phyloP scores from a whole-genome alignment of 1,284 basidiomycete genomes.

The Apiotrichum veenhuisii region DNA sequence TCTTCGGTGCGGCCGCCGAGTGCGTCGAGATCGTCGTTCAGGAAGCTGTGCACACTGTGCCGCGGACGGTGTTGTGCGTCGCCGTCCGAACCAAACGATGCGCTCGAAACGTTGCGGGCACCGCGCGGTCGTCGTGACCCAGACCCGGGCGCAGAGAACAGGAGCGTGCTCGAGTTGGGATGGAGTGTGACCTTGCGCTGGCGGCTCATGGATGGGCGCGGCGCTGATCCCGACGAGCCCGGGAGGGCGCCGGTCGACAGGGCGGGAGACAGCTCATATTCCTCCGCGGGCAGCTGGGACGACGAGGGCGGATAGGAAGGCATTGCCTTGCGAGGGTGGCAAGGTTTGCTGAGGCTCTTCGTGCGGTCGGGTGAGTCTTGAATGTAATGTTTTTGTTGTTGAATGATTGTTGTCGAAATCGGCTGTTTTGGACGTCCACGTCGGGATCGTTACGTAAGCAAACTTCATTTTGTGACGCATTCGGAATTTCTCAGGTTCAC shows the following conservation, averaged over 20 bases:
- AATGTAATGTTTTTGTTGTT: too few species aligned
- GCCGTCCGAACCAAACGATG: neutral
- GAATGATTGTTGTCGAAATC: too few species aligned
- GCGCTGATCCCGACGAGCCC: constrained; percentile 2
- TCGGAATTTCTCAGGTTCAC: too few species aligned
- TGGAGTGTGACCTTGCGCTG: constrained; percentile 34
- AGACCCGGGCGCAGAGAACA: constrained; percentile 28
- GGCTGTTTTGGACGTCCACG: too few species aligned
- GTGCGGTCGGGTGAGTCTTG: too few species aligned
- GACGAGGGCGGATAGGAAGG: constrained; percentile 19
- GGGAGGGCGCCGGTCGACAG: constrained; percentile 2
- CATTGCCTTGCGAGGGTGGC: too few species aligned
- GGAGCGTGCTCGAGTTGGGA: constrained; percentile 27
- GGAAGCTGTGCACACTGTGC: constrained; percentile 15
- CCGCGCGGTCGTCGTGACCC: constrained; percentile 8
- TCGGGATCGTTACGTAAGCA: too few species aligned
- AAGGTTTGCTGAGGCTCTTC: too few species aligned
- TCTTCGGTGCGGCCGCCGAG: constrained; percentile 23
- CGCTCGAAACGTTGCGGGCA: neutral
- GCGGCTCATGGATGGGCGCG: neutral
- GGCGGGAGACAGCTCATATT: constrained; percentile 30
- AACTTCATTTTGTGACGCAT: too few species aligned
- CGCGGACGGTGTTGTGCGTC: neutral
- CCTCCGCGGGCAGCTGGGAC: constrained; percentile 26
- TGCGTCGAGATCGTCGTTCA: constrained; percentile 17